Conservation (phyloP, 2,329 filamentous ascomycete species). For the Elsinoe fawcettii region DNA sequence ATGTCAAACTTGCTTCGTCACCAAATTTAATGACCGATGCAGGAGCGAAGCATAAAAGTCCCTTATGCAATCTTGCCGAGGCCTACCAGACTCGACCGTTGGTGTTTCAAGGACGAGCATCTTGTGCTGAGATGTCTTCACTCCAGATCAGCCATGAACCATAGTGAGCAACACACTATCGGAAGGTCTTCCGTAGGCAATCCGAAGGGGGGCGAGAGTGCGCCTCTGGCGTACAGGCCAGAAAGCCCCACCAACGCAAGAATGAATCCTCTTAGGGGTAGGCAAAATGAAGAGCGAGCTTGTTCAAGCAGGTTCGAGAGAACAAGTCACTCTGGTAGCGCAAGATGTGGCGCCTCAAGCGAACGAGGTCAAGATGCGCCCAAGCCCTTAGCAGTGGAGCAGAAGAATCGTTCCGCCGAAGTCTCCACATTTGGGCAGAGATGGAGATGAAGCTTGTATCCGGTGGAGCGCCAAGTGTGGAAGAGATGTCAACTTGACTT, state of each 20-base stretch:
- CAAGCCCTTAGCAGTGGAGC: neutral
- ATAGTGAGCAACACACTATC: neutral
- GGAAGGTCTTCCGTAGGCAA: neutral
- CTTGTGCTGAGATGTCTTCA: neutral
- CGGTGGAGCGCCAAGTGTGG: neutral
- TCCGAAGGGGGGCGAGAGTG: neutral
- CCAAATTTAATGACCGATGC: neutral
- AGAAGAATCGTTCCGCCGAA: neutral
- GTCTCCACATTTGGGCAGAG: neutral
- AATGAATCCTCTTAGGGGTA: neutral
- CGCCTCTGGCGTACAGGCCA: neutral
- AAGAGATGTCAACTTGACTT: no score
- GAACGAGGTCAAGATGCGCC: neutral
- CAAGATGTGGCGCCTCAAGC: neutral
- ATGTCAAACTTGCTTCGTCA: slow-evolving; percentile 2
- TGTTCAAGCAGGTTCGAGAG: neutral
- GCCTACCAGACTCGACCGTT: neutral
- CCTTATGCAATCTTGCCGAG: neutral
- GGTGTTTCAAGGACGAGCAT: neutral
- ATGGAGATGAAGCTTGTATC: neutral
- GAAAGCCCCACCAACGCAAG: neutral
- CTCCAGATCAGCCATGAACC: neutral
- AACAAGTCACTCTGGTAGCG: neutral
- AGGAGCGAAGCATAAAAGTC: neutral
- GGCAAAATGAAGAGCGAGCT: neutral